Base-by-base conservation (phyloP, 2,329 filamentous ascomycete species). In the Diaporthe amygdali region DNA sequence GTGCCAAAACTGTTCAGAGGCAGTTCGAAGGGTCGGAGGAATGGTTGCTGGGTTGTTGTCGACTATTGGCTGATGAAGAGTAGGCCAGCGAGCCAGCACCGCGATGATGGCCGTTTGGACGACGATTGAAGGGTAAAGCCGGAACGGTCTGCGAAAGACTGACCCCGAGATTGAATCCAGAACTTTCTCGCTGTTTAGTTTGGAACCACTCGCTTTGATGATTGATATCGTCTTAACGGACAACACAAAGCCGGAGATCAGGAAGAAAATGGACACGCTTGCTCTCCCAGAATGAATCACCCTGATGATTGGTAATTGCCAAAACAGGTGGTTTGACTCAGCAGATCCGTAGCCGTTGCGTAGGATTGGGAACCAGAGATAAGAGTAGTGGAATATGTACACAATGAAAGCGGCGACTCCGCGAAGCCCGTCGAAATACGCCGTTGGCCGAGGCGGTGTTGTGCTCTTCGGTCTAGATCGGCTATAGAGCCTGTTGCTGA, bases 241-340 rank as follows among this genome's bases (percentile, higher is more conserved):
- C 46, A 82, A 75, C 5, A 79, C 80, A 70, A 79, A 82, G 9
- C 81, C 80, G 2, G 80, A 82, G 27, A 82, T 78, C 44, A 82
- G 77, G 72, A 82, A 80, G 73, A 82, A 81, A 9, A 81, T 71
- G 27, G 79, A 72, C 20, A 82, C 80, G 76, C 78, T 79, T 15
- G 77, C 74, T 25, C 76, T 71, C 2, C 76, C 79, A 12, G 76
- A 75, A 70, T 77, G 77, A 25, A 79, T 67, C 20, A 80, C 68
- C 12, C 79, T 77, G 30, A 82, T 70, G 14, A 79, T 76, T 2
- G 79, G 79, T 2, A 80, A 72, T 68, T 81, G 79, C 69, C 56
- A 68, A 22, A 66, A 41, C 9, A 34, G 27, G 15, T 22, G 9
- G 10, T 63, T 34, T 20, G 3, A 15, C 17, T 76, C 70, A 5